Percentiles rank a stretch among this genome's conserved stretches.
phyloP scores from a whole-genome alignment of 257 asterid genomes.

The Galeopsis tetrahit region DNA sequence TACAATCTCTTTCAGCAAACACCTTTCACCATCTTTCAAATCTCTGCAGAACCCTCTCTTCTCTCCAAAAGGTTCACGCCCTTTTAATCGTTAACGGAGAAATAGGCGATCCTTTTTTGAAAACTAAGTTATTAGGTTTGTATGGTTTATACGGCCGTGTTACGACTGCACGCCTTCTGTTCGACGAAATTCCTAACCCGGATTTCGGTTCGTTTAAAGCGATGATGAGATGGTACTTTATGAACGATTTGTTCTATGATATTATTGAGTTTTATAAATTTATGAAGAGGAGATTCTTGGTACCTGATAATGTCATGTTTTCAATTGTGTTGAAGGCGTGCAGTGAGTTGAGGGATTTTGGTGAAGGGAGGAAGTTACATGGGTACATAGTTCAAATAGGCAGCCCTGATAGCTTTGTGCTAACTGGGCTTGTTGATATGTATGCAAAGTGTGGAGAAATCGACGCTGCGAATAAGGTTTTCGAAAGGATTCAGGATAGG shows the following conservation, averaged over 20 bases:
- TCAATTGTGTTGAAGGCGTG: conserved; percentile 71
- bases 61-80: conserved; percentile 54
- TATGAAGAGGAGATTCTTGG: conserved; percentile 41
- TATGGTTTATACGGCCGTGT: conserved; percentile 55
- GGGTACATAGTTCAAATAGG: conserved; percentile 54
- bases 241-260: conserved; percentile 47
- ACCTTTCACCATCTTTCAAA: conserved; percentile 49
- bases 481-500: conserved; percentile 50
- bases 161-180: conserved; percentile 52
- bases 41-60: conserved; percentile 50
- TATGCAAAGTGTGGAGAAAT: conserved; percentile 69
- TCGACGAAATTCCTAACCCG: conserved; percentile 63
- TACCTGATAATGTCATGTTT: conserved; percentile 52
- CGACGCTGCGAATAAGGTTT: conserved; percentile 46
- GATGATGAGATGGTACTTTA: conserved; percentile 76
- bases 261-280: conserved; percentile 47
- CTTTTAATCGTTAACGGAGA: conserved; percentile 53
- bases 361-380: conserved; percentile 62
- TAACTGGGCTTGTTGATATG: conserved; percentile 73
- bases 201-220: conserved; percentile 50
- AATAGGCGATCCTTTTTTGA: conserved; percentile 34
- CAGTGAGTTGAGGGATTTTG: conserved; percentile 49
- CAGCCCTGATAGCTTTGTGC: conserved; percentile 56
- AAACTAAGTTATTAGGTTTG: conserved; percentile 43
- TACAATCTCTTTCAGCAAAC: conserved; percentile 46